These are phyloP conservation scores for Daldinia sp. DNA, from an alignment of 2,329 filamentous ascomycete genomes.

Conservation along the genomic window DNA sequence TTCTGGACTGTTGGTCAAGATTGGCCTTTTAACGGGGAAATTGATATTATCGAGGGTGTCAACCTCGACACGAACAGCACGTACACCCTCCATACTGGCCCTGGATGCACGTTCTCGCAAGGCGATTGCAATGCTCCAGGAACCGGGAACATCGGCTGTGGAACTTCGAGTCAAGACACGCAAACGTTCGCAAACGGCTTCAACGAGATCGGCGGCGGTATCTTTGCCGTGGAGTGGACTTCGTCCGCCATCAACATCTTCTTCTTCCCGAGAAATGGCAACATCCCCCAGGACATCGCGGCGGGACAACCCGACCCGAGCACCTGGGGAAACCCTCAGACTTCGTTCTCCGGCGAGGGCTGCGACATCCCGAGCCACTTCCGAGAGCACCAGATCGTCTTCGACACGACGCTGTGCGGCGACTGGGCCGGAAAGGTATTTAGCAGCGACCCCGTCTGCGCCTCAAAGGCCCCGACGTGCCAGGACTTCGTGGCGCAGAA, in stretches of 20 bases:
- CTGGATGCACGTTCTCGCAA: constrained; percentile 67
- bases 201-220: constrained; percentile 75
- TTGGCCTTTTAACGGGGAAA: constrained; percentile 79
- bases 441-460: constrained; percentile 68
- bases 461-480: constrained; percentile 73
- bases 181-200: constrained; percentile 75
- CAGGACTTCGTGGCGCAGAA: constrained; percentile 78
- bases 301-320: constrained; percentile 71
- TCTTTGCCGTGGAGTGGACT: constrained; percentile 84
- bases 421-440: constrained; percentile 85
- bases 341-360: constrained; percentile 72
- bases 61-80: constrained; percentile 70
- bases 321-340: constrained; percentile 76
- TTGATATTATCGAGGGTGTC: constrained; percentile 85
- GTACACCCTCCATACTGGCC: constrained; percentile 75
- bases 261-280: constrained; percentile 77
- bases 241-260: constrained; percentile 77
- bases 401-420: constrained; percentile 89
- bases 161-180: constrained; percentile 63
- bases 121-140: constrained; percentile 68
- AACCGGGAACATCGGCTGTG: constrained; percentile 69
- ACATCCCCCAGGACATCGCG: constrained; percentile 73
- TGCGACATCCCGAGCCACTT: constrained; percentile 82
- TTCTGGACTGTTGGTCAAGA: constrained; percentile 75
- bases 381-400: constrained; percentile 77